Evolutionary conservation across 1,139 yeast species (phyloP).

Genomic region (Arxiozyma bovina): DNA sequence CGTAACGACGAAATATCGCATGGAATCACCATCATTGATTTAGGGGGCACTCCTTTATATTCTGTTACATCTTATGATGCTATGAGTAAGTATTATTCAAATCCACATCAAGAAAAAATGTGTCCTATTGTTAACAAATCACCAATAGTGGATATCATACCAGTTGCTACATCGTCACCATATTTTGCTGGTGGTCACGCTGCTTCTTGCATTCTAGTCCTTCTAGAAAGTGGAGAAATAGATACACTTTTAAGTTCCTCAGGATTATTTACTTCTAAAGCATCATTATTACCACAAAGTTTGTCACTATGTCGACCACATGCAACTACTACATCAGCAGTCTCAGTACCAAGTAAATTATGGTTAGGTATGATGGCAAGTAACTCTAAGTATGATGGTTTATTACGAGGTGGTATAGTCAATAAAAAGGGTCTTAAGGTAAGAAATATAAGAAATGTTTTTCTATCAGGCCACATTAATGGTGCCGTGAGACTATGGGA

Average conservation of each 20-base stretch:
- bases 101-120: slow-evolving; percentile 50
- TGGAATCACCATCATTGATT: slow-evolving; percentile 57
- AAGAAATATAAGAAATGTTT: slow-evolving; percentile 52
- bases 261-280: slow-evolving; percentile 47
- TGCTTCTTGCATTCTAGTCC: slow-evolving; percentile 51
- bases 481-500: slow-evolving; percentile 78
- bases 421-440: slow-evolving; percentile 35
- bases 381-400: slow-evolving; percentile 6
- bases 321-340: slow-evolving; percentile 47
- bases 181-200: slow-evolving; percentile 64
- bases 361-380: slow-evolving; percentile 59
- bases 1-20: slow-evolving; percentile 36
- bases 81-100: slow-evolving; percentile 68
- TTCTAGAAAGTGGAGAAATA: slow-evolving; percentile 52
- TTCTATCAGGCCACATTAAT: slow-evolving; percentile 73
- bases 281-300: slow-evolving; percentile 67
- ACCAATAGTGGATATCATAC: slow-evolving; percentile 39
- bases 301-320: slow-evolving; percentile 71
- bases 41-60: slow-evolving; percentile 74
- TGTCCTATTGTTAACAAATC: slow-evolving; percentile 43
- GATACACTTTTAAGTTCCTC: slow-evolving; percentile 46
- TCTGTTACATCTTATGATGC: slow-evolving; percentile 73
- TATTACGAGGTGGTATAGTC: slow-evolving; percentile 75
- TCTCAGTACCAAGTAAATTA: slow-evolving; percentile 50
- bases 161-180: slow-evolving; percentile 50